Base-by-base conservation (phyloP, 2,329 filamentous ascomycete species). In the Sclerotinia minor region DNA sequence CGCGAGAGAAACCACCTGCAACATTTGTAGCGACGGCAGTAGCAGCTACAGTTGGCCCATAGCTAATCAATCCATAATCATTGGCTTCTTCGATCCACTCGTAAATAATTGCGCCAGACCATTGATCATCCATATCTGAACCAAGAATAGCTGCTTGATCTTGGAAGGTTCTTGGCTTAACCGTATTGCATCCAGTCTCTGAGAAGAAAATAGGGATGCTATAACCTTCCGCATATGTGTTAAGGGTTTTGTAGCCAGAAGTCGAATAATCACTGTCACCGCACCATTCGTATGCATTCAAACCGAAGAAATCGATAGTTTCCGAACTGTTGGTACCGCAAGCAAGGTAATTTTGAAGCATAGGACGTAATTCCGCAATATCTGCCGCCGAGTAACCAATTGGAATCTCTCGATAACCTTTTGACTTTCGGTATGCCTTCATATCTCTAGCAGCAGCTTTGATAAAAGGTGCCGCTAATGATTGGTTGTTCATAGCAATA, bases 81-180 rank as follows among this genome's bases (percentile, higher is more conserved):
- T 96, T 96, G 63, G 85, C 82, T 79, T 96, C 92, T 76, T 94
- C 81, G 71, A 96, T 92, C 92, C 92, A 96, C 77, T 96, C 92
- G 79, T 96, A 96, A 72, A 96, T 83, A 71, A 96, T 93, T 65
- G 91, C 84, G 66, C 92, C 92, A 64, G 90, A 93, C 87, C 79
- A 88, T 74, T 84, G 84, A 68, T 83, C 81, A 7, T 84, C 80
- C 92, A 96, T 96, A 3, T 91, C 79, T 0, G 83, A 73, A 54
- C 91, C 89, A 74, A 95, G 90, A 73, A 96, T 92, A 61, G 91
- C 88, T 52, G 85, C 83, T 78, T 95, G 91, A 76, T 96, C 90
- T 32, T 83, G 82, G 76, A 91, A 92, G 1, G 83, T 80, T 54
- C 90, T 84, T 0, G 89, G 87, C 1, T 80, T 79, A 0, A 83